Conservation (phyloP, 495 filamentous ascomycete genomes). For the Cudoniella acicularis region DNA sequence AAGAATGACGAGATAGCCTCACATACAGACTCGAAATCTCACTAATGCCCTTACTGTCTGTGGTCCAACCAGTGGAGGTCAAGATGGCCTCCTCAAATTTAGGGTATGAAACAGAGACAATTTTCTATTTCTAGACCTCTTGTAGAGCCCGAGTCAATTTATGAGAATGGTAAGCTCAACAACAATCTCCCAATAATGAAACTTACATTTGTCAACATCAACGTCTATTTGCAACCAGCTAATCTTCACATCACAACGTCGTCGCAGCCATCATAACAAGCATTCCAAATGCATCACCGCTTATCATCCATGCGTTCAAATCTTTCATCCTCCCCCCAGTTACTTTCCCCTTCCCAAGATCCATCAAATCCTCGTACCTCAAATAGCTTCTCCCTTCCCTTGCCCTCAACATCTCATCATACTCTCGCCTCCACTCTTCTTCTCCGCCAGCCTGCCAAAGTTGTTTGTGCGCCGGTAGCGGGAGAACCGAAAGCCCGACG, state of each 20-base stretch:
- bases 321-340: slow-evolving; percentile 17
- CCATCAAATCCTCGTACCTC: slow-evolving; percentile 18
- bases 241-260: slow-evolving; percentile 9
- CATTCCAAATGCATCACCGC: slow-evolving; percentile 16
- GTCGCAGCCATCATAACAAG: slow-evolving; percentile 20
- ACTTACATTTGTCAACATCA: slow-evolving; percentile 1
- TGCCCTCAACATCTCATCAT: slow-evolving; percentile 18
- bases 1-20: neutral
- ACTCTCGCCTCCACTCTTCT: slow-evolving; percentile 12
- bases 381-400: slow-evolving; percentile 18
- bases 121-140: slow-evolving; percentile 4
- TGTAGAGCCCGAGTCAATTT: slow-evolving; percentile 2
- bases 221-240: slow-evolving; percentile 8
- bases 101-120: slow-evolving; percentile 3
- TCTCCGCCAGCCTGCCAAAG: slow-evolving; percentile 16
- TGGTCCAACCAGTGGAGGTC: neutral
- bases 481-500: slow-evolving; percentile 17
- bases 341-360: slow-evolving; percentile 10
- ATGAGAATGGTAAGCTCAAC: slow-evolving; percentile 4
- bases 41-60: neutral
- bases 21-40: neutral
- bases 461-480: slow-evolving; percentile 17
- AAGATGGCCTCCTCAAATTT: neutral
- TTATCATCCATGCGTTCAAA: slow-evolving; percentile 19
- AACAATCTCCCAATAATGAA: slow-evolving; percentile 4